Base-by-base conservation (phyloP, 345 rosid species). In the Citrus unshiu region DNA sequence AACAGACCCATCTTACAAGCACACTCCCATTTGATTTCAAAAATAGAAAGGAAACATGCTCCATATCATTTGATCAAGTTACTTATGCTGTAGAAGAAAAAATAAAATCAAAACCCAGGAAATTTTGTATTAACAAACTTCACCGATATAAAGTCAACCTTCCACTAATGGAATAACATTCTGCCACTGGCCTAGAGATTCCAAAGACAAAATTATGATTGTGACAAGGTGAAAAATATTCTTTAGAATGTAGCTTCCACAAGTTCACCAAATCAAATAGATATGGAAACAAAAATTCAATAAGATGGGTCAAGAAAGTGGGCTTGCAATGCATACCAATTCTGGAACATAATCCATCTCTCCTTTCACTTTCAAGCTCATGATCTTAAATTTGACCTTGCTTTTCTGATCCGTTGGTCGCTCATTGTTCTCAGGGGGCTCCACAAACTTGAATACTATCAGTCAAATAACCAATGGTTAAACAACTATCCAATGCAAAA, bases 361-460 rank as follows among this genome's bases (percentile, higher is more conserved):
- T 64, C 86, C 92, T 79, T 89, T 86, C 73, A 90, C 88, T 87
- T 90, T 92, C 81, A 92, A 77, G 83, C 97, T 92, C 93, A 89
- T 83, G 73, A 92, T 92, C 84, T 92, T 92, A 83, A 92, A 90
- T 82, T 92, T 92, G 72, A 87, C 94, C 77, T 68, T 85, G 87
- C 87, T 86, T 81, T 88, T 90, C 84, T 87, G 91, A n/a, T 83
- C 90, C 56, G 78, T 74, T 59, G 91, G 88, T 67, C 85, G 88
- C 85, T 87, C 94, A 63, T 87, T 87, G 29, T 83, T 90, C 84
- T 92, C 97, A 6, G 92, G 94, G 22, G 79, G 89, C 84, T 92
- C 97, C 79, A 92, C 97, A 81, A 92, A 92, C 83, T 92, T 92
- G 88, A 92, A 92, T 12, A 92, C 97, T 92, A 86, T 39, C 59